Conservation (phyloP, 2,329 filamentous ascomycete genomes). For the Ophiostoma australiae region DNA sequence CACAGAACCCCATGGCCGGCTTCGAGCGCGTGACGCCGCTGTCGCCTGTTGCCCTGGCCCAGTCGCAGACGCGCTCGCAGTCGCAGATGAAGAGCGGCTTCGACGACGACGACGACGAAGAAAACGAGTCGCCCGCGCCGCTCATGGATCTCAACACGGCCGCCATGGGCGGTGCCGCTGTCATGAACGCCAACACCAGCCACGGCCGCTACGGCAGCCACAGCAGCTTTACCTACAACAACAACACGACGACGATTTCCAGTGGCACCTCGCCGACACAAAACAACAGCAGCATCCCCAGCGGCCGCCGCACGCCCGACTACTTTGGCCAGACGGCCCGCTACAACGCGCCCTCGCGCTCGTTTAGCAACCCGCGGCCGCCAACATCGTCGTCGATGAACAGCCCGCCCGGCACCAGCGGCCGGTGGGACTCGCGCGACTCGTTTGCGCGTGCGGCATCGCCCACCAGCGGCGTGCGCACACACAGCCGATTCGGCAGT, state of each 20-base stretch:
- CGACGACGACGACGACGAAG: not conserved
- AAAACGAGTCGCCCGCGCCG: not conserved
- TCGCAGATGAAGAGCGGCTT: not conserved
- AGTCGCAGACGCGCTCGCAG: not conserved
- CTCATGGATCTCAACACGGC: constrained; percentile 19
- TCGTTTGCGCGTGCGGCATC: constrained; percentile 35
- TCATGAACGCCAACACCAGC: constrained; percentile 12
- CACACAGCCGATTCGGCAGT: constrained; percentile 25
- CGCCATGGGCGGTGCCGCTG: constrained; percentile 4
- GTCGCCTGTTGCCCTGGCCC: not conserved
- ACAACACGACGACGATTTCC: not conserved
- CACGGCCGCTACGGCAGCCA: constrained; percentile 22
- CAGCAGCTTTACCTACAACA: constrained; percentile 9
- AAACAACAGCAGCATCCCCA: constrained; percentile 28
- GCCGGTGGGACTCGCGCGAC: constrained; percentile 42
- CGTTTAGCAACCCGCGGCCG: constrained; percentile 53
- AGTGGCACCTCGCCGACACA: not conserved
- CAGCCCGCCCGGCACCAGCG: constrained; percentile 23
- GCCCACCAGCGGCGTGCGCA: constrained; percentile 20
- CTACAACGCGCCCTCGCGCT: constrained; percentile 51
- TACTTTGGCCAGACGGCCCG: constrained; percentile 52
- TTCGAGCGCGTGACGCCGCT: constrained; percentile 1
- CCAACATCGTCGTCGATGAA: constrained; percentile 32
- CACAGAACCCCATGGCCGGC: not conserved
- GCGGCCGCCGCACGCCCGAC: constrained; percentile 48